Evolutionary conservation across 2,329 filamentous ascomycete species (phyloP), one percentile per base, ranked within the genome.

Genomic region (Neofusicoccum laricinum): DNA sequence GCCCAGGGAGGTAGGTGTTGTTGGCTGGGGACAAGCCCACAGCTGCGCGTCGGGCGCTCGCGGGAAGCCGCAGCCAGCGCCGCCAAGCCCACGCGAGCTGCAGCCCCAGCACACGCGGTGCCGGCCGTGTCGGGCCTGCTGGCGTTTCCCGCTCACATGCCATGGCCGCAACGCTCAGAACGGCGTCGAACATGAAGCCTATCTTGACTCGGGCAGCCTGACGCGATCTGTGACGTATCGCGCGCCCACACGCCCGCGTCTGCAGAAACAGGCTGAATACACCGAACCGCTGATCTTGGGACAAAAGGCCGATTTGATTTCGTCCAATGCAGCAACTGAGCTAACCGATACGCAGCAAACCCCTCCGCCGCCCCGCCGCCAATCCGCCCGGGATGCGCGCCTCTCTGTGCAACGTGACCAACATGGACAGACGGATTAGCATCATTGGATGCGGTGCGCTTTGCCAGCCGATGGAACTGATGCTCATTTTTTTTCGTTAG

Each of bases 401-500:
- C 45, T 12, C 43, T 59, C 15, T 25, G 58, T 61, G 45, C 45
- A 50, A 61, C 45, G 58, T 61, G 43, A 50, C 58, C 58, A 48
- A 30, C 45, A 25, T 19, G 55, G 12, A 57, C 21, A 15, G 19
- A 30, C 51, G 19, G 34, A 46, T 38, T 32, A 30, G n/a, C 58
- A 40, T 25, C 61, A 53, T 41, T 63, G 48, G 48, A 17, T 41
- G 46, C 57, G 17, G 32, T 63, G 48, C 59, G 48, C 46, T 46
- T 51, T 25, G 61, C 61, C 62, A 59, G 53, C 62, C 62, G 46
- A 58, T 49, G 45, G 46, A 64, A 64, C 41, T 64, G 62, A 64
- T 58, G 51, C 62, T 64, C 43, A 63, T 64, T 64, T 64, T 64
- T 65, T 55, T 49, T 65, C 55, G 61, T 65, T 36, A 55, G 58